phyloP scores from a whole-genome alignment of 2,329 filamentous ascomycete species.

The Fusarium falciforme region DNA sequence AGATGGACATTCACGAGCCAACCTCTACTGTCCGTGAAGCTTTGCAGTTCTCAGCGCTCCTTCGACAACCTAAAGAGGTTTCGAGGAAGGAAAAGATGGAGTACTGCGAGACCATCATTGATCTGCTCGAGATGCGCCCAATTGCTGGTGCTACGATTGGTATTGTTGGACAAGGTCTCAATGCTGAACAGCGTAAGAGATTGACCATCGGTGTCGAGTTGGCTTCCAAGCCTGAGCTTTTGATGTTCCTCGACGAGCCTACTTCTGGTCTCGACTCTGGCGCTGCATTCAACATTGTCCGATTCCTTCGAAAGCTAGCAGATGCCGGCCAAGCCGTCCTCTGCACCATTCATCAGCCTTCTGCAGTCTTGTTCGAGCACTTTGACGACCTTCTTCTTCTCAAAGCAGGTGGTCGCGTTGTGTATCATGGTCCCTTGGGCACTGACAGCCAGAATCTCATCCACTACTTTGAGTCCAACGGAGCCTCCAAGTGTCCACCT shows the following conservation, averaged over 20 bases:
- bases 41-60: constrained; percentile 72
- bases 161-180: constrained; percentile 67
- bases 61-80: constrained; percentile 70
- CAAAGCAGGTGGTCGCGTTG: constrained; percentile 63
- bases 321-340: constrained; percentile 69
- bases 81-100: constrained; percentile 71
- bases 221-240: constrained; percentile 67
- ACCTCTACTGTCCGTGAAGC: constrained; percentile 75
- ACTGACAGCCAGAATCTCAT: constrained; percentile 60
- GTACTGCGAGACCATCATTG: constrained; percentile 76
- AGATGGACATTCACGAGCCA: constrained; percentile 75
- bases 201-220: constrained; percentile 68
- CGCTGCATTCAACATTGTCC: constrained; percentile 70
- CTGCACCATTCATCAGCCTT: constrained; percentile 71
- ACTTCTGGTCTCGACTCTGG: constrained; percentile 69
- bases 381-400: constrained; percentile 69
- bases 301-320: constrained; percentile 70
- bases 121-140: constrained; percentile 74
- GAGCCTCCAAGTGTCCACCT: constrained; percentile 58
- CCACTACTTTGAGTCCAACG: constrained; percentile 64
- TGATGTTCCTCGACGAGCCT: constrained; percentile 74
- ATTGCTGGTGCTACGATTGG: constrained; percentile 75
- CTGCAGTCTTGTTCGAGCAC: constrained; percentile 65
- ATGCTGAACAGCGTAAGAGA: constrained; percentile 68
- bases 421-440: constrained; percentile 67